Percentiles rank a stretch among this genome's conserved stretches.
Evolutionary conservation across 208 protist species (phyloP).

Genomic region (Angomonas ambiguus): DNA sequence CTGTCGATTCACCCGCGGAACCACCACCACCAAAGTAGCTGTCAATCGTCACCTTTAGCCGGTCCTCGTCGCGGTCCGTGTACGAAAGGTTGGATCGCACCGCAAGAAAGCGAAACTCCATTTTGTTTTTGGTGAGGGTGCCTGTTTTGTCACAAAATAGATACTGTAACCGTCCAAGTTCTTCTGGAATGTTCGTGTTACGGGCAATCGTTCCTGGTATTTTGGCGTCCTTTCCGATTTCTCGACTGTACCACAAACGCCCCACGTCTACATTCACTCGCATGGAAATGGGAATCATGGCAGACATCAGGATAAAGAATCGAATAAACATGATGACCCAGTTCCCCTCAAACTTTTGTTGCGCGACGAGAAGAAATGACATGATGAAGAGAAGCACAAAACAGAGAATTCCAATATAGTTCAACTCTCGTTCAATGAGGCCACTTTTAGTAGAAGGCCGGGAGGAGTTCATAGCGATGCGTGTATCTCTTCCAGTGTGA

Average conservation of each 20-base stretch:
- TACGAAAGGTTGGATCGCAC: conserved; percentile 38
- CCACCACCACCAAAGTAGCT: conserved; percentile 22
- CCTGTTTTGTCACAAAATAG: conserved; percentile 99
- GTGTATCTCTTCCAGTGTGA: conserved; percentile 95
- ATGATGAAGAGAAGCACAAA: conserved; percentile 65
- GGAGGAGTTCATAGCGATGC: conserved; percentile 94
- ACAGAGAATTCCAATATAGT: conserved; percentile 92
- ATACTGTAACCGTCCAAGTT: conserved; percentile 97
- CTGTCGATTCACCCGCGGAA: background rate
- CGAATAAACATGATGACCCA: conserved; percentile 89
- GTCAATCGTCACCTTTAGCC: conserved; percentile 27
- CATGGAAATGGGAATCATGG: conserved; percentile 98
- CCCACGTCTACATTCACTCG: conserved; percentile 97
- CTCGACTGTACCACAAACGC: conserved; percentile 94
- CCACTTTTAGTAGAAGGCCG: conserved; percentile 86
- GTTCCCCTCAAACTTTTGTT: conserved; percentile 71
- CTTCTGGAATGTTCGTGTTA: conserved; percentile 96
- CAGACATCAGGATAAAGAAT: conserved; percentile 97
- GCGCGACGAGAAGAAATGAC: conserved; percentile 55
- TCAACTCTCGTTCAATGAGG: conserved; percentile 95
- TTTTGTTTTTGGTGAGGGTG: conserved; percentile 98
- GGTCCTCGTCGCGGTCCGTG: conserved; percentile 47
- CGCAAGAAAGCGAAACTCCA: conserved; percentile 77
- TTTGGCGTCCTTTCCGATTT: conserved; percentile 86
- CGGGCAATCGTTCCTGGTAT: conserved; percentile 90